A percentile compares a stretch with the other conserved stretches of the same genome.
These are phyloP conservation scores for Vitis hybrid DNA, from an alignment of 177 flowering plant species.

Conservation along the genomic window DNA sequence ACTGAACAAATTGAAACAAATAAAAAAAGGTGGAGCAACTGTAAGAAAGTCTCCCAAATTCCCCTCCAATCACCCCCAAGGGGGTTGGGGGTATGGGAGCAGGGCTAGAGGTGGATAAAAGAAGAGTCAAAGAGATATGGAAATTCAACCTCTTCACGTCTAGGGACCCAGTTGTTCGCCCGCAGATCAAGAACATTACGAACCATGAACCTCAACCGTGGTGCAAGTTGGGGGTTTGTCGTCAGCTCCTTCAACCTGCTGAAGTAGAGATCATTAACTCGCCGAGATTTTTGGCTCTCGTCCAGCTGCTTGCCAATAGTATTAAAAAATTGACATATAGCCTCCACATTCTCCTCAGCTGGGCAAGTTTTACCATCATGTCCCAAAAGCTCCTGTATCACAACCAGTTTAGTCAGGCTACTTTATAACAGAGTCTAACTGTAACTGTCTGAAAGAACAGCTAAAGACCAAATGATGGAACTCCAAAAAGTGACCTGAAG, in stretches of 20 bases:
- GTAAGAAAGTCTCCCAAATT: too few species aligned
- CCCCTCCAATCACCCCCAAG: too few species aligned
- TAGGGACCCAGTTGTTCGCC: conserved; percentile 86
- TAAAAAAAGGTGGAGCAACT: too few species aligned
- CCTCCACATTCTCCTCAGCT: conserved; percentile 95
- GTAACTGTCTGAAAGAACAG: too few species aligned
- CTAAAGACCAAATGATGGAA: background rate
- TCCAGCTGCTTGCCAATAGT: conserved; percentile 97
- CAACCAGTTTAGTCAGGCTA: background rate
- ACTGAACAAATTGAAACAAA: too few species aligned
- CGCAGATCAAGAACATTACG: conserved; percentile 84
- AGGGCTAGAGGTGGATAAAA: too few species aligned
- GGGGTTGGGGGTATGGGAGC: too few species aligned
- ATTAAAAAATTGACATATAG: conserved; percentile 86
- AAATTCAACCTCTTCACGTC: conserved; percentile 78
- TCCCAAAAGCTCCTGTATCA: conserved; percentile 79
- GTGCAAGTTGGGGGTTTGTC: conserved; percentile 60
- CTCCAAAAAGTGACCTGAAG: conserved; percentile 52
- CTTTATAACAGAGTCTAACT: too few species aligned
- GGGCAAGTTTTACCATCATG: conserved; percentile 69
- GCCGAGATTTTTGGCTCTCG: conserved; percentile 66
- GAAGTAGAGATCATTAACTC: conserved; percentile 74
- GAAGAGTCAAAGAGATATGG: too few species aligned
- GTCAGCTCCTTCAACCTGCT: conserved; percentile 64
- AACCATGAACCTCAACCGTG: conserved; percentile 79